phyloP scores from a whole-genome alignment of 306 rosid species.

The Castanea mollissima region DNA sequence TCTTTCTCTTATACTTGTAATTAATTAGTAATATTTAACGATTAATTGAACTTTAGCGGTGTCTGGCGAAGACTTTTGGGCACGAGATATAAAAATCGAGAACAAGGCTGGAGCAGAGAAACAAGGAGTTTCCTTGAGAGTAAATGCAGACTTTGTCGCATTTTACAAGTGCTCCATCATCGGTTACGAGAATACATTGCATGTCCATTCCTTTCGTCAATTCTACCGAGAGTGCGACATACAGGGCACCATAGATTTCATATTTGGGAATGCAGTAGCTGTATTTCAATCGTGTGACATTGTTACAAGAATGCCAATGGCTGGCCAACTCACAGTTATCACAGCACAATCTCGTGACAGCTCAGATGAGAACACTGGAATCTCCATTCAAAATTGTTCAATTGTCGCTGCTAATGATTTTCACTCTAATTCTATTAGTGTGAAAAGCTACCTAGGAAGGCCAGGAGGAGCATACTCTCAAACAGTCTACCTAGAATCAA shows the following conservation, averaged over 20 bases:
- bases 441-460: constrained; percentile 74
- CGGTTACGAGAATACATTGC: constrained; percentile 69
- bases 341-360: constrained; percentile 75
- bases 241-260: constrained; percentile 70
- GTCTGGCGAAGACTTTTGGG: constrained; percentile 76
- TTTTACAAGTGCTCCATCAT: constrained; percentile 47
- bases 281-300: constrained; percentile 56
- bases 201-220: constrained; percentile 75
- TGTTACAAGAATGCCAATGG: constrained; percentile 52
- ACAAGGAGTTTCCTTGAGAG: constrained; percentile 66
- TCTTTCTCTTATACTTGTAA: too few species aligned
- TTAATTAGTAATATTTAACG: too few species aligned
- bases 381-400: constrained; percentile 74
- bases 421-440: constrained; percentile 18
- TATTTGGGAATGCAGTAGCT: constrained; percentile 80
- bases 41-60: constrained; percentile 40
- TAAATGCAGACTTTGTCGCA: constrained; percentile 36
- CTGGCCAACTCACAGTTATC: constrained; percentile 52
- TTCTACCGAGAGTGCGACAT: constrained; percentile 83
- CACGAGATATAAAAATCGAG: constrained; percentile 59
- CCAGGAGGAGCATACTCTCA: constrained; percentile 69
- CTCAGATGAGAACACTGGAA: constrained; percentile 63
- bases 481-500: constrained; percentile 53
- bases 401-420: constrained; percentile 48
- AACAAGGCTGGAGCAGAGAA: constrained; percentile 72